Evolutionary conservation across 805 yeast genomes (phyloP).

Genomic region (Nakazawaea wickerhamii): DNA sequence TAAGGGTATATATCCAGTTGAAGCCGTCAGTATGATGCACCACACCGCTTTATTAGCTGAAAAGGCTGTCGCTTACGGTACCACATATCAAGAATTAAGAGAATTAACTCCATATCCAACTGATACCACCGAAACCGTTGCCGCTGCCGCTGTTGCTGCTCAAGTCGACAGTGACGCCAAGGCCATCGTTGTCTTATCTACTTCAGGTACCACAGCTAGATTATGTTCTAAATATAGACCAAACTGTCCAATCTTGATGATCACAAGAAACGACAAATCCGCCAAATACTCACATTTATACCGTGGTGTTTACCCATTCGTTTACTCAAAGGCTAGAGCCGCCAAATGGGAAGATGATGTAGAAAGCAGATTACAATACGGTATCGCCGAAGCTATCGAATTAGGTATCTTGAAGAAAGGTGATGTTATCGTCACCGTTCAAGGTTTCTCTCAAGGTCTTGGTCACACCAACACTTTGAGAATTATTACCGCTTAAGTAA

Average conservation of each 20-base stretch:
- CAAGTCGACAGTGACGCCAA: constrained; percentile 94
- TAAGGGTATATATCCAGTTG: constrained; percentile 96
- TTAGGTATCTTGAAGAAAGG: constrained; percentile 84
- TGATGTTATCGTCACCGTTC: constrained; percentile 88
- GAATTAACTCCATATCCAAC: constrained; percentile 82
- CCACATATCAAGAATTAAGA: constrained; percentile 83
- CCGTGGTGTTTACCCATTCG: constrained; percentile 98
- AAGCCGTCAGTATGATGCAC: constrained; percentile 98
- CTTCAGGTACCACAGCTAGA: constrained; percentile 94
- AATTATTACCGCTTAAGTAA: constrained; percentile 71
- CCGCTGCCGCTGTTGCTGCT: constrained; percentile 95
- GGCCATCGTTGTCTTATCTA: constrained; percentile 94
- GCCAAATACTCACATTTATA: constrained; percentile 95
- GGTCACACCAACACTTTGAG: constrained; percentile 99
- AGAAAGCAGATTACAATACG: constrained; percentile 90
- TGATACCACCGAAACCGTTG: constrained; percentile 92
- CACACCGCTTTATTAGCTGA: constrained; percentile 95
- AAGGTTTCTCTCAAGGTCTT: constrained; percentile 98
- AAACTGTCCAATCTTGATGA: constrained; percentile 94
- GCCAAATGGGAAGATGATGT: constrained; percentile 96
- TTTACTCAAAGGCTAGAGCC: constrained; percentile 58
- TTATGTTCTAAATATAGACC: constrained; percentile 97
- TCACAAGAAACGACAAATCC: constrained; percentile 88
- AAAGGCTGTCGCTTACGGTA: constrained; percentile 86
- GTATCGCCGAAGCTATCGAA: constrained; percentile 81